Base-by-base conservation (phyloP, 164 flowering plant species). In the Platanus orientalis region DNA sequence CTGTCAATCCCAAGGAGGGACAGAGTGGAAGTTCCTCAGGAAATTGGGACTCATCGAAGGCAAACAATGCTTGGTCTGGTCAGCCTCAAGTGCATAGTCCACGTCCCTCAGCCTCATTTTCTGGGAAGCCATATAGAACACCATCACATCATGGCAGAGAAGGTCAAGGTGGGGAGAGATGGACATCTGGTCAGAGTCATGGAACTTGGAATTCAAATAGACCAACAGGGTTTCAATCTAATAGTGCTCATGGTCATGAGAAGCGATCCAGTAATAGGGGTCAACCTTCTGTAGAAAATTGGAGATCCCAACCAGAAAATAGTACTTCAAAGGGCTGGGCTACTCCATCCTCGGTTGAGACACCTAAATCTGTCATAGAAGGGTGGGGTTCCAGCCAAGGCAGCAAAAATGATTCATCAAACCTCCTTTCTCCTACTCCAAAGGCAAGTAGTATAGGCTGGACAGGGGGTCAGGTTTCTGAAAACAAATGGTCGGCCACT, bases 351-450 rank as follows among this genome's bases (percentile, higher is more conserved):
- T 63, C 79, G 1, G 75, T 78, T 45, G 83, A 73, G 63, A 49
- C 60, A 29, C 64, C 77, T 1, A 79, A 66, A 50, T 6, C 36
- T 51, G 61, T 77, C 23, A 54, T 58, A 28, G 78, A 75, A 39
- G 56, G 59, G 2, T 77, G 77, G 80, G 60, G 50, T 54, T 65
- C 76, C 55, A 74, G 67, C 29, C 13, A 52, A 39, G 59, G 52
- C 48, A 24, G 54, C 36, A 60, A 69, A 19, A 69, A 52, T 57
- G 75, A 71, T 45, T 67, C 30, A 1, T 51, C 75, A 16, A 86
- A 76, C 47, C 83, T 82, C 21, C 96, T 87, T 14, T 83, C 90
- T 29, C 92, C 87, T 10, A 86, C 96, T 61, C 92, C 88, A 42
- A 58, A 57, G 24, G 78, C 68, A 51, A 69, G 40, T 36, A 68